Evolutionary conservation across 495 filamentous ascomycete genomes (phyloP).

Genomic region (Pseudoneurospora amorphoporcata): DNA sequence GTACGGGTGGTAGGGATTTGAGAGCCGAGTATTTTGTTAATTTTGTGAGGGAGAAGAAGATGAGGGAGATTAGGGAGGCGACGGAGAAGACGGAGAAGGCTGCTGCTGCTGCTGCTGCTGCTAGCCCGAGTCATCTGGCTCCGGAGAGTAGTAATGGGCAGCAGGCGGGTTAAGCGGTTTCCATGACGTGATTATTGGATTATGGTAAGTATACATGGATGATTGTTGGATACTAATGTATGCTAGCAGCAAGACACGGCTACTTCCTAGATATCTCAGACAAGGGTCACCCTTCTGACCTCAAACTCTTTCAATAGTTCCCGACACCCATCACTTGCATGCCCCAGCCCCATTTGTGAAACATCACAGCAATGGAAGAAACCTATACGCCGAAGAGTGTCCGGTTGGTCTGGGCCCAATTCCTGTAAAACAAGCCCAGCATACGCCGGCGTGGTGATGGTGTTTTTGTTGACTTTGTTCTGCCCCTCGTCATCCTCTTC

Average conservation of each 20-base stretch:
- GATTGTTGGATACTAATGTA: neutral
- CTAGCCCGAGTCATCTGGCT: neutral
- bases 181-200: neutral
- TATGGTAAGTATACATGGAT: neutral
- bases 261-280: neutral
- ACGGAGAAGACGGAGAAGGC: neutral
- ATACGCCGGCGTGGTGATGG: neutral
- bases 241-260: neutral
- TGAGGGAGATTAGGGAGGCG: neutral
- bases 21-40: neutral
- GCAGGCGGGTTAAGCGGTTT: neutral
- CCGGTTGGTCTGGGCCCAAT: neutral
- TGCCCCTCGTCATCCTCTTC: neutral
- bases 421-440: neutral
- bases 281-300: neutral
- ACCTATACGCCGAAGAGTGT: neutral
- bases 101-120: neutral
- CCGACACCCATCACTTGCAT: neutral
- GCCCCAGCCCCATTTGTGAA: neutral
- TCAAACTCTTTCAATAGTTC: neutral
- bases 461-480: neutral
- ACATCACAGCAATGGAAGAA: neutral
- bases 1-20: neutral
- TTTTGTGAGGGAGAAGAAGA: neutral
- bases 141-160: neutral